A percentile compares a stretch with the other conserved stretches of the same genome.
These are phyloP conservation scores for Ogataea neopini DNA, from an alignment of 805 yeast species.

Conservation along the genomic window DNA sequence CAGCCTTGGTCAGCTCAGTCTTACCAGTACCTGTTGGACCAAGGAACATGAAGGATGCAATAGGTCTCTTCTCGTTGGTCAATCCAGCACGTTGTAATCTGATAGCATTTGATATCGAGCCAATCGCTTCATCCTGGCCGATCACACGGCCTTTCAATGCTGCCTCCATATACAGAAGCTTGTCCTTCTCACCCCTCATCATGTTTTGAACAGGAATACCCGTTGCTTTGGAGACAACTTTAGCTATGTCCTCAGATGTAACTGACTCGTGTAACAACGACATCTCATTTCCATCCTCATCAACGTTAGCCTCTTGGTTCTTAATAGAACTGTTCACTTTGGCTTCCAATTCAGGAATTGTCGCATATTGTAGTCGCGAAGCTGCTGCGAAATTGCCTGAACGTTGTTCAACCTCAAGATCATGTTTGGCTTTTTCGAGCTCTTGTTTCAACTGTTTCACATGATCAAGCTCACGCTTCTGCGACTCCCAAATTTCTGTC, in stretches of 20 bases:
- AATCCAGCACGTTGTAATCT: constrained; percentile 95
- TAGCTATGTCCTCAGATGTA: constrained; percentile 90
- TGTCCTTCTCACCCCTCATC: constrained; percentile 93
- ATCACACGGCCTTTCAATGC: constrained; percentile 76
- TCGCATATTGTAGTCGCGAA: constrained; percentile 83
- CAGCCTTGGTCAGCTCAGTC: constrained; percentile 89
- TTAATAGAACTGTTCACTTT: constrained; percentile 51
- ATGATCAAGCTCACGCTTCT: constrained; percentile 71
- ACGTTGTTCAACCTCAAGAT: constrained; percentile 79
- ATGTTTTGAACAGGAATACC: constrained; percentile 92
- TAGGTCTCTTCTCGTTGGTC: constrained; percentile 91
- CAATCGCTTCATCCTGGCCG: constrained; percentile 95
- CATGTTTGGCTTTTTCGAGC: constrained; percentile 80
- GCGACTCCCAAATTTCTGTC: constrained; percentile 85
- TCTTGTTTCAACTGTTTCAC: constrained; percentile 80
- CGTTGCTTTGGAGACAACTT: constrained; percentile 90
- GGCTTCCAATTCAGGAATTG: constrained; percentile 76
- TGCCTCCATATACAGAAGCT: constrained; percentile 82
- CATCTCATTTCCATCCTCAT: constrained; percentile 33
- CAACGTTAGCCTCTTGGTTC: constrained; percentile 32
- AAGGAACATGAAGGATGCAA: constrained; percentile 92
- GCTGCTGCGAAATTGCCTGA: constrained; percentile 86
- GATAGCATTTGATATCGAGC: constrained; percentile 89
- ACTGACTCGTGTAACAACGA: constrained; percentile 82
- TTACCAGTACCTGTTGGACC: constrained; percentile 99